Evolutionary conservation across 2,329 filamentous ascomycete genomes (phyloP).

Genomic region (Elsinoe perseae): DNA sequence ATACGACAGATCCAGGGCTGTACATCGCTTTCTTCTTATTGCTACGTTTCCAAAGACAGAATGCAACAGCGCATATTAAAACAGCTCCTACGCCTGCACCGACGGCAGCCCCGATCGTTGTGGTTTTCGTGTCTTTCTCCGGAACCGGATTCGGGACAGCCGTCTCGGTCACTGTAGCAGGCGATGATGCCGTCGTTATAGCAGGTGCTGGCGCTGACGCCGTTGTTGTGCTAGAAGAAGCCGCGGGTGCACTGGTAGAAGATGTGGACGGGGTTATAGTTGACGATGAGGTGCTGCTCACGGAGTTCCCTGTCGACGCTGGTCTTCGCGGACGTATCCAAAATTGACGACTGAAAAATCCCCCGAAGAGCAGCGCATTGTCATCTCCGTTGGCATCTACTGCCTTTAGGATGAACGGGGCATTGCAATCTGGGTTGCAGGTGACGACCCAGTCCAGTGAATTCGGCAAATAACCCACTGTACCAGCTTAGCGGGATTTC

Average conservation of each 20-base stretch:
- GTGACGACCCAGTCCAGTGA: too few relatives aligned
- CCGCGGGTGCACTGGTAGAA: too few relatives aligned
- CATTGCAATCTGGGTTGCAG: too few relatives aligned
- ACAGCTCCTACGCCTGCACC: constrained; percentile 3
- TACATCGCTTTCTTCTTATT: too few relatives aligned
- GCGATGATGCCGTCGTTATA: too few relatives aligned
- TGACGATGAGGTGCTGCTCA: too few relatives aligned
- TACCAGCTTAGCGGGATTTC: not conserved
- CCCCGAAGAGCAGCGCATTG: not conserved
- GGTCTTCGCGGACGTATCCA: not conserved
- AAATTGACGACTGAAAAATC: constrained; percentile 13
- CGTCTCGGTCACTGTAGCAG: not conserved
- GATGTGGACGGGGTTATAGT: too few relatives aligned
- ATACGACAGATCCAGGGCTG: too few relatives aligned
- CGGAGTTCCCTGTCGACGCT: not conserved
- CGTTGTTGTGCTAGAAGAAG: too few relatives aligned
- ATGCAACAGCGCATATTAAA: not conserved
- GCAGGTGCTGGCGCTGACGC: too few relatives aligned
- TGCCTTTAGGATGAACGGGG: too few relatives aligned
- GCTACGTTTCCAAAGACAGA: not conserved
- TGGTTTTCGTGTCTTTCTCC: not conserved
- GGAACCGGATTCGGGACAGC: not conserved
- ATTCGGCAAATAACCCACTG: too few relatives aligned
- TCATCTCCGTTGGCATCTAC: not conserved
- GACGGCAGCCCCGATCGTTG: not conserved